A percentile compares a stretch with the other conserved stretches of the same genome.
phyloP scores from a whole-genome alignment of 352 stramenopile genomes.

The Globisporangium uncinulatum region DNA sequence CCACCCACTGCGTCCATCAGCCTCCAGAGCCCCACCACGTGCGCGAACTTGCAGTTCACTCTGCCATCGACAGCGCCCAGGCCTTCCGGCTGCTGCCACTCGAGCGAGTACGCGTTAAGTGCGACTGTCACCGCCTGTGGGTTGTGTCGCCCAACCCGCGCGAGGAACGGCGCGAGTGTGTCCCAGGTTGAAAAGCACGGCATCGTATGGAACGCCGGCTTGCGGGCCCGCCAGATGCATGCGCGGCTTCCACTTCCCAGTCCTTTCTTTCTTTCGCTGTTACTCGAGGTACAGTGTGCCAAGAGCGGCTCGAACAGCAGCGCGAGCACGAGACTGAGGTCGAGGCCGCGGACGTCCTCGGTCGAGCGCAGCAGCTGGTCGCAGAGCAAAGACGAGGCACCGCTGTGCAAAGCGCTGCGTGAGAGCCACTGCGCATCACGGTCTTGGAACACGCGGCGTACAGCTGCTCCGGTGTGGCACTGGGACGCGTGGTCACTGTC shows the following conservation, averaged over 20 bases:
- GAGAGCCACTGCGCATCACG: slow-evolving; percentile 48
- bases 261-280: background rate
- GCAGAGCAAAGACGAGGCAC: slow-evolving; percentile 40
- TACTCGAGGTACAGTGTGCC: slow-evolving; percentile 22
- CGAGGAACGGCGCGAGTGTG: slow-evolving; percentile 44
- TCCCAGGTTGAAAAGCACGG: slow-evolving; percentile 53
- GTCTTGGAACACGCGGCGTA: slow-evolving; percentile 32
- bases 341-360: slow-evolving; percentile 3
- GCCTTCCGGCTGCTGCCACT: background rate
- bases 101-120: slow-evolving; percentile 11
- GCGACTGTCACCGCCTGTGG: slow-evolving; percentile 19
- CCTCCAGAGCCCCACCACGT: slow-evolving; percentile 49
- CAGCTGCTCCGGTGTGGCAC: slow-evolving; percentile 5
- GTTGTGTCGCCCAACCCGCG: slow-evolving; percentile 29
- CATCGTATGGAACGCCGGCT: slow-evolving; percentile 61
- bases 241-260: slow-evolving; percentile 8
- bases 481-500: background rate
- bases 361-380: slow-evolving; percentile 36
- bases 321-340: slow-evolving; percentile 16
- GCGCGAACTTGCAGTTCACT: slow-evolving; percentile 54
- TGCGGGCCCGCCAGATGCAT: slow-evolving; percentile 46
- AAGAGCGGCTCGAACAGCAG: slow-evolving; percentile 49
- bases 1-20: slow-evolving; percentile 38
- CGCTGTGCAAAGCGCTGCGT: slow-evolving; percentile 49
- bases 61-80: slow-evolving; percentile 1